Evolutionary conservation across 2,329 filamentous ascomycete genomes (phyloP), one percentile per base, ranked within the genome.

Genomic region (Microthyrium microscopicum): DNA sequence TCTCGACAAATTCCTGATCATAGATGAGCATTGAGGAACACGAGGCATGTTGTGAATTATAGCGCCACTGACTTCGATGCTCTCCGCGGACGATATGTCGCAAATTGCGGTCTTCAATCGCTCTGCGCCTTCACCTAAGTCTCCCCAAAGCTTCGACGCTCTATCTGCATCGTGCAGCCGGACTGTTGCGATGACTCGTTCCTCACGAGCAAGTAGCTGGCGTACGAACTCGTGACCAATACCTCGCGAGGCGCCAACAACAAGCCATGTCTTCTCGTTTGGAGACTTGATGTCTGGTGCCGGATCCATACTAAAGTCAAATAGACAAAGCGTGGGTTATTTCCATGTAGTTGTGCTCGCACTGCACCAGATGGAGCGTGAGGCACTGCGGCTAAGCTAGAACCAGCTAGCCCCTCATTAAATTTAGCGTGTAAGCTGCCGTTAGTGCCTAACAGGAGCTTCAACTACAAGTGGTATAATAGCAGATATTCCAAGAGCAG

Each of bases 201-300:
- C 54, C 21, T 60, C 61, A 29, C 51, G 53, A 7, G 46, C 46
- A 11, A 68, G 46, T 19, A 66, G 48, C 43, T 68, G 64, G 24
- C 57, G 53, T 24, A 64, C 62, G 39, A 68, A 67, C 42, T 68
- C 65, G 25, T 64, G 53, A 13, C 65, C 65, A 42, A 63, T 61
- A 29, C 60, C 60, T 46, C 59, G 52, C 27, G 56, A 60, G 24
- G 60, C 58, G 33, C 60, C 60, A 12, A 62, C 47, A 32, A 63
- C 54, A 31, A 61, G 47, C 59, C 59, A 62, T 29, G 59, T 39
- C 30, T 36, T 38, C 27, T 29, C 22, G 13, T 25, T 25, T 25
- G 9, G 22, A 25, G 22, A 13, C 22, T 25, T 25, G 22, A 13
- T 25, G 22, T 9, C 13, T 9, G 22, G 22, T n/a, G n/a, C n/a